Conservation (phyloP, 768 basidiomycete genomes). For the Symmetrospora coprosmae region DNA sequence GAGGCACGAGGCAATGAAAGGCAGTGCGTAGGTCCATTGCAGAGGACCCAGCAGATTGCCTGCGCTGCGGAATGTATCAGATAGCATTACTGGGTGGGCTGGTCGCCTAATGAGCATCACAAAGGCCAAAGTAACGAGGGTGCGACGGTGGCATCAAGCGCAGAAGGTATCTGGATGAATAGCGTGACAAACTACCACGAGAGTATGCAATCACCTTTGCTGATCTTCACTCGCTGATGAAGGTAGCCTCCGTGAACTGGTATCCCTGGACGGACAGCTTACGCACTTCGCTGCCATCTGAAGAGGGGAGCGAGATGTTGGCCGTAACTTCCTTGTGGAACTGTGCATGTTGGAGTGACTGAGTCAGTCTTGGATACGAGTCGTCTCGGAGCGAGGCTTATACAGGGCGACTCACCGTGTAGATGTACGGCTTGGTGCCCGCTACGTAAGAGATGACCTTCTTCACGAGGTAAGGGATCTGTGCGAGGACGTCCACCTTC, state of each 20-base stretch:
- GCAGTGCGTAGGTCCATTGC: too few species aligned
- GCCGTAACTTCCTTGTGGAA: slow-evolving; percentile 50
- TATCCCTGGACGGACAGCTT: slow-evolving; percentile 47
- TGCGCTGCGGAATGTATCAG: too few species aligned
- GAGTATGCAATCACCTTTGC: too few species aligned
- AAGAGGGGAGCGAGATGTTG: slow-evolving; percentile 41
- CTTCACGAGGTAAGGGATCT: slow-evolving; percentile 84
- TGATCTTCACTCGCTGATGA: too few species aligned
- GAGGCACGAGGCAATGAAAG: too few species aligned
- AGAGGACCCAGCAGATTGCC: too few species aligned
- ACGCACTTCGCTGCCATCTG: slow-evolving; percentile 36
- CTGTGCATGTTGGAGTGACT: slow-evolving; percentile 35
- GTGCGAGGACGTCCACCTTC: slow-evolving; percentile 87
- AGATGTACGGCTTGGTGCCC: slow-evolving; percentile 83
- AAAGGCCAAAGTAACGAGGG: too few species aligned
- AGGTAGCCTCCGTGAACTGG: slow-evolving; percentile 80
- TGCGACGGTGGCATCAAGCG: too few species aligned
- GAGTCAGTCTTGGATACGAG: background rate
- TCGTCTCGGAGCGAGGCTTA: background rate
- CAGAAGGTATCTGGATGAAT: too few species aligned
- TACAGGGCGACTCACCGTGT: slow-evolving; percentile 51
- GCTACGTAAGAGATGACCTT: slow-evolving; percentile 79
- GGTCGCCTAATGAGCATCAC: too few species aligned
- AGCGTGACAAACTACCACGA: too few species aligned
- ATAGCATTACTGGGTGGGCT: too few species aligned